Percentiles rank a stretch among this genome's conserved stretches.
Evolutionary conservation across 176 grass and related monocot species (phyloP).

Genomic region (Rhynchospora pubera): DNA sequence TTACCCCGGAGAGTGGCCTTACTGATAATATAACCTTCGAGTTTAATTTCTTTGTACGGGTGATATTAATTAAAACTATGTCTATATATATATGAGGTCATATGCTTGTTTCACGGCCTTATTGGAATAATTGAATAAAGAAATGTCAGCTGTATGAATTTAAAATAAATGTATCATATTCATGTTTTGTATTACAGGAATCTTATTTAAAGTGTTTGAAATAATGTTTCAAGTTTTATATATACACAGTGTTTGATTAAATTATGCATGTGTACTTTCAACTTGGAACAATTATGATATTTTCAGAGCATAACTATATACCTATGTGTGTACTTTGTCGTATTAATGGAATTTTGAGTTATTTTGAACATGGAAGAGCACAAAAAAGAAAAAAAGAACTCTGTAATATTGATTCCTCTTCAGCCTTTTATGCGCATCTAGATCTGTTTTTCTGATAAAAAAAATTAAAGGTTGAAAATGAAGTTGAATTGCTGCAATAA

Average conservation of each 20-base stretch:
- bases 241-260: neutral
- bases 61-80: neutral
- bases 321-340: neutral
- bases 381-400: too few relatives aligned
- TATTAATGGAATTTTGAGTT: too few relatives aligned
- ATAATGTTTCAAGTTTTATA: neutral
- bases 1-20: conserved; percentile 8
- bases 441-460: too few relatives aligned
- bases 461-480: too few relatives aligned
- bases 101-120: neutral
- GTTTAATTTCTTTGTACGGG: neutral
- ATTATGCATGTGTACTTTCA: too few relatives aligned
- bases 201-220: neutral
- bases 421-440: too few relatives aligned
- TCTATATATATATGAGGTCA: neutral
- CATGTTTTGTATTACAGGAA: neutral
- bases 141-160: too few relatives aligned
- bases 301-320: neutral
- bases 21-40: conserved; percentile 21
- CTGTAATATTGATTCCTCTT: too few relatives aligned
- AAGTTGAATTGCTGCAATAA: too few relatives aligned
- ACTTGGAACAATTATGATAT: neutral
- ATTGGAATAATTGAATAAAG: neutral
- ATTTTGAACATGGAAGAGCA: too few relatives aligned
- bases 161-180: neutral